Evolutionary conservation across 495 filamentous ascomycete species (phyloP).

Genomic region (Physcia stellaris): DNA sequence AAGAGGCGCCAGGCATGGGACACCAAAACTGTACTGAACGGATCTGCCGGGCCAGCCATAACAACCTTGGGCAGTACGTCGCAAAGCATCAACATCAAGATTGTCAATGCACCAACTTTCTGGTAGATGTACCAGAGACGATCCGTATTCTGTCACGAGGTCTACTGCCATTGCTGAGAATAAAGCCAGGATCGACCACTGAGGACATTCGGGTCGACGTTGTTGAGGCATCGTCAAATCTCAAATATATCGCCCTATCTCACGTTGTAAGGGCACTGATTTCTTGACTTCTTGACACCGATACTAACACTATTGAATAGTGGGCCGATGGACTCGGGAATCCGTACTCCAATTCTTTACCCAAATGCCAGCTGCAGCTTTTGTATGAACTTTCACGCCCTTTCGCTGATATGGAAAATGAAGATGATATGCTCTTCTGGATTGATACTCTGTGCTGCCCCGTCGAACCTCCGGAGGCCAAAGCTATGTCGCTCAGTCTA

Average conservation of each 20-base stretch:
- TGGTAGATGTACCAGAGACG: background rate
- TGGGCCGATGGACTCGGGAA: conserved; percentile 14
- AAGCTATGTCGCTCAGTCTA: background rate
- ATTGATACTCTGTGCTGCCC: conserved; percentile 12
- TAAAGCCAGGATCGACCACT: background rate
- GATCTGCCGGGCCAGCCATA: conserved; percentile 1
- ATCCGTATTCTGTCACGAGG: background rate
- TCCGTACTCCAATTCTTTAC: conserved; percentile 6
- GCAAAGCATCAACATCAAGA: background rate
- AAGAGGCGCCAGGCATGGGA: background rate
- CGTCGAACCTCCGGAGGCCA: background rate
- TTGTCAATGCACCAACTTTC: conserved; percentile 1
- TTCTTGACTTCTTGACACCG: background rate
- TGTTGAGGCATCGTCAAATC: background rate
- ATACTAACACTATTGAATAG: background rate
- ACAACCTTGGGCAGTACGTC: conserved; percentile 1
- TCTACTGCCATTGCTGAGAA: conserved; percentile 1
- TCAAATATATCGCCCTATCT: conserved; percentile 8
- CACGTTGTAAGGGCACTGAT: conserved; percentile 4
- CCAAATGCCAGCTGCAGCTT: conserved; percentile 8
- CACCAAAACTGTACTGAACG: background rate
- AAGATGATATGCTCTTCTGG: conserved; percentile 2
- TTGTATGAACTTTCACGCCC: background rate
- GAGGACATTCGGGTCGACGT: background rate
- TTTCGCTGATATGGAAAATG: background rate